Percentiles rank a stretch among this genome's conserved stretches.
These are phyloP conservation scores for Tolypocladium ovalisporum DNA, from an alignment of 2,329 filamentous ascomycete genomes.

Conservation along the genomic window DNA sequence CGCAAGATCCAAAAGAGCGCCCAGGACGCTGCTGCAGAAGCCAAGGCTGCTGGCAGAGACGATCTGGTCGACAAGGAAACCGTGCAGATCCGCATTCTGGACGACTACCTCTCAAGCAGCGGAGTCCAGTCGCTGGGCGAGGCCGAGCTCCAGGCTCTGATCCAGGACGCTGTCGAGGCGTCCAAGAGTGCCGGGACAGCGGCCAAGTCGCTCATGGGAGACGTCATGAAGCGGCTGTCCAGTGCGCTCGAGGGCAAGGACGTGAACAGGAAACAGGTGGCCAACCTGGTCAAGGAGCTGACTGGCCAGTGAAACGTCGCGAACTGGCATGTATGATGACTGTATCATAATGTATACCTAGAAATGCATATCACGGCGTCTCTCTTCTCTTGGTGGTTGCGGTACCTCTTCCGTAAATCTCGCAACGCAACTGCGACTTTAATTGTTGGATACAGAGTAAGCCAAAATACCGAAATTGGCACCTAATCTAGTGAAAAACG, in stretches of 20 bases:
- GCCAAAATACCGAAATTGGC: background rate
- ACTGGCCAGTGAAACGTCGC: constrained; percentile 5
- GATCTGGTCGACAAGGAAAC: constrained; percentile 65
- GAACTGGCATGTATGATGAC: background rate
- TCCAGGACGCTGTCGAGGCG: constrained; percentile 39
- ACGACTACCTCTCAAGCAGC: constrained; percentile 51
- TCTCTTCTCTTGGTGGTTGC: background rate
- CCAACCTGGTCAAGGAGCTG: constrained; percentile 47
- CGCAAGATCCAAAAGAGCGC: constrained; percentile 49
- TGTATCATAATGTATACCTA: background rate
- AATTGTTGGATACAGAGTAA: background rate
- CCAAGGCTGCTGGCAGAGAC: constrained; percentile 48
- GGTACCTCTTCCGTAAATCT: too few species aligned
- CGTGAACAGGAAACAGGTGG: constrained; percentile 51
- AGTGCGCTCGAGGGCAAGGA: constrained; percentile 49
- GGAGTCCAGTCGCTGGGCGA: constrained; percentile 47
- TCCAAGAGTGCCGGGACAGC: constrained; percentile 33
- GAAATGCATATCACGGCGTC: background rate
- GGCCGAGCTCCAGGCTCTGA: constrained; percentile 45
- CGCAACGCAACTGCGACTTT: background rate
- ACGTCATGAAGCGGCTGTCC: constrained; percentile 52
- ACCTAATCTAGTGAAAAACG: too few species aligned
- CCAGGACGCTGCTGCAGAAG: constrained; percentile 51
- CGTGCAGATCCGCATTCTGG: constrained; percentile 51
- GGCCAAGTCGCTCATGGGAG: constrained; percentile 40